A percentile compares a stretch with the other conserved stretches of the same genome.
phyloP scores from a whole-genome alignment of 495 filamentous ascomycete genomes.

The Pyrenula massariospora region DNA sequence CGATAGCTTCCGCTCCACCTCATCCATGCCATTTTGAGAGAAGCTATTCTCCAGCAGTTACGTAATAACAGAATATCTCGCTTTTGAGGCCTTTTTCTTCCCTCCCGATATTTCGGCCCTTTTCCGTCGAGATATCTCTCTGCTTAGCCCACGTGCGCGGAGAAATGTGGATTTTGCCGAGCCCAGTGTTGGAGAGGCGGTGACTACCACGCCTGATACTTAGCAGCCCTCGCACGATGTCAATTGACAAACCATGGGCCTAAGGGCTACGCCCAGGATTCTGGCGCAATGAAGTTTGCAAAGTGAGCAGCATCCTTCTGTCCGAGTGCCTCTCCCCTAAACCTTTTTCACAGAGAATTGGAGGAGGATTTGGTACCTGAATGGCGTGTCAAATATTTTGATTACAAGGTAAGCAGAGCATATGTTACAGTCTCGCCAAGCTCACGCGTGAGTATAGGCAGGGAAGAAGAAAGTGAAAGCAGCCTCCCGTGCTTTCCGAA shows the following conservation, averaged over 20 bases:
- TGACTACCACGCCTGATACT: too few relatives aligned
- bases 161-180: constrained; percentile 5
- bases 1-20: too few relatives aligned
- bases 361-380: constrained; percentile 83
- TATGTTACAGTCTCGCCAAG: neutral
- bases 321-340: constrained; percentile 7
- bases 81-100: too few relatives aligned
- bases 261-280: neutral
- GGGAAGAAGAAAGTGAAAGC: constrained; percentile 87
- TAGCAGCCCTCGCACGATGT: neutral
- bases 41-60: too few relatives aligned
- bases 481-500: constrained; percentile 56
- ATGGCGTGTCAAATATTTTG: constrained; percentile 84
- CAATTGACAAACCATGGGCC: neutral
- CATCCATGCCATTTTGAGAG: too few relatives aligned
- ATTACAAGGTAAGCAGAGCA: constrained; percentile 57
- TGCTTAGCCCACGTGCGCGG: neutral
- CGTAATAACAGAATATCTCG: too few relatives aligned
- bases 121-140: constrained; percentile 3
- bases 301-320: constrained; percentile 31
- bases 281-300: constrained; percentile 45
- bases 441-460: constrained; percentile 17
- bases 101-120: too few relatives aligned
- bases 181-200: constrained; percentile 1
- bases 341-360: constrained; percentile 46